Base-by-base conservation (phyloP, 805 yeast genomes). In the Teunomyces barrocoloradensis region DNA sequence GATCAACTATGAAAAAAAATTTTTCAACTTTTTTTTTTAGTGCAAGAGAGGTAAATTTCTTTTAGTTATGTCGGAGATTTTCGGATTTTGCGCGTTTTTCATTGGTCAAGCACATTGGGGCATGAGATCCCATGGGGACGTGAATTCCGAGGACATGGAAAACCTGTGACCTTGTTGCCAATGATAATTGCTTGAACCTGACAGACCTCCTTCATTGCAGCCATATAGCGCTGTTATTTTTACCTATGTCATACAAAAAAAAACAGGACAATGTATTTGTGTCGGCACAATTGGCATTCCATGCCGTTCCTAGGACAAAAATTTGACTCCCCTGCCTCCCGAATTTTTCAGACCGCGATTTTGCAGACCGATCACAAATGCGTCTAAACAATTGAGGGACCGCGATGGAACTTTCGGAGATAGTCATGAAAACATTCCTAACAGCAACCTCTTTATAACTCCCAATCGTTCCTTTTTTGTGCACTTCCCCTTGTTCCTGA, bases 51-150 rank as follows among this genome's bases (percentile, higher is more conserved):
- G 40, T 37, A 23, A 37, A 37, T 37, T 37, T 37, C 40, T 37
- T 37, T 37, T 37, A 20, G 28, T 37, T 25, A 35, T 37, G 40
- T 37, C 40, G 40, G 40, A 37, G 27, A 37, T 37, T 37, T 37
- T 37, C 40, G 40, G 40, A 37, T 37, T 37, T 37, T 37, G 40
- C 29, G 40, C 40, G 29, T 12, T 37, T 37, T 37, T 37, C n/a
- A 37, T 37, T 37, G 40, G 40, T 13, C 40, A 23, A 20, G 10
- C 12, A 13, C 12, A 10, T 23, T 37, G 40, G 40, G 17, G 40
- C 40, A 37, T 6, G 6, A 23, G 29, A 21, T 37, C 40, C 34
- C n/a, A 37, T 37, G 40, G 40, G 40, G 40, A 37, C 40, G 40
- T 37, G 40, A 23, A 23, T 37, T 23, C 40, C 40, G 40, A 23